Conservation (phyloP, 495 filamentous ascomycete genomes). For the Letharia columbiana region DNA sequence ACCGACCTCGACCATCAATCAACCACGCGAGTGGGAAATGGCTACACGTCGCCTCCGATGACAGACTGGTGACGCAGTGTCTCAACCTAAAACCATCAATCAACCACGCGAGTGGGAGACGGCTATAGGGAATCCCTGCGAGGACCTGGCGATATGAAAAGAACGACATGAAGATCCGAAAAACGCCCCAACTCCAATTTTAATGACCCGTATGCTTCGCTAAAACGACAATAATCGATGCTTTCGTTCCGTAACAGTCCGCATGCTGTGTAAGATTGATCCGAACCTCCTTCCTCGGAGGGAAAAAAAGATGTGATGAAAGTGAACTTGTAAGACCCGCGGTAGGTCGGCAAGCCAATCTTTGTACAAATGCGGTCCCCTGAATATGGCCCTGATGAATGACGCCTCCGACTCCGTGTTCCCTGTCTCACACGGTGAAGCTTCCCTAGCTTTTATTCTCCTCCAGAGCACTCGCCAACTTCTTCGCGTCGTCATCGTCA, state of each 20-base stretch:
- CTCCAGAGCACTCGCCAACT: conserved; percentile 15
- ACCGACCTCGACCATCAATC: background rate
- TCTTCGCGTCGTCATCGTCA: conserved; percentile 20
- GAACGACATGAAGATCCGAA: background rate
- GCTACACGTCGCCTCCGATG: background rate
- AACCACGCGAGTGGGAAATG: background rate
- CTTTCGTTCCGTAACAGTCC: background rate
- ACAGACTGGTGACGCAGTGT: background rate
- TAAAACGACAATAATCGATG: conserved; percentile 5
- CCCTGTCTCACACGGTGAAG: background rate
- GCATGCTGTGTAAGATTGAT: conserved; percentile 3
- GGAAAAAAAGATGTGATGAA: conserved; percentile 1
- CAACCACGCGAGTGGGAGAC: background rate
- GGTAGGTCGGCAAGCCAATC: background rate
- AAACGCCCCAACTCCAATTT: background rate
- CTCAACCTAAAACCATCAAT: conserved; percentile 1
- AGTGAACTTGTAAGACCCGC: background rate
- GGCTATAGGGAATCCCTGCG: background rate
- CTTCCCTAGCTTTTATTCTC: conserved; percentile 15
- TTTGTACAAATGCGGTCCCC: conserved; percentile 6
- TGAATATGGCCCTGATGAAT: conserved; percentile 1
- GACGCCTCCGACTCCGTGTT: background rate
- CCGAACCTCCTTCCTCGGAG: background rate
- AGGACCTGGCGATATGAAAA: background rate
- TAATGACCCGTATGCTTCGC: conserved; percentile 16